Conservation (phyloP, 2,329 filamentous ascomycete species). For the Scedosporium minutisporum region DNA sequence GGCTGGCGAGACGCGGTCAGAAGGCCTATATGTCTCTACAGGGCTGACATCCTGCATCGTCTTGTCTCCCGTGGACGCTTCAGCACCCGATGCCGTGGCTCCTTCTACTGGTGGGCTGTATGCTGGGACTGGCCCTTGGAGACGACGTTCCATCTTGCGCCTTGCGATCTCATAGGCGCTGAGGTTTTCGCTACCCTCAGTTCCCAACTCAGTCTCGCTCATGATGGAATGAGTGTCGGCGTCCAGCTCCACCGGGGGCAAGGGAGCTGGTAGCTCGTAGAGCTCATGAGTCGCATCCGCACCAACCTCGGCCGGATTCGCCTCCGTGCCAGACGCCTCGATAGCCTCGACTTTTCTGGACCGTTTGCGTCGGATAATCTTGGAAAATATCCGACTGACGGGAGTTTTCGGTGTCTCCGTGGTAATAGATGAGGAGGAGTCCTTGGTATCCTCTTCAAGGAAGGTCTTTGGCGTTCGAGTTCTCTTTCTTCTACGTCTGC, state of each 20-base stretch:
- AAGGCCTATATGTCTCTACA: slow-evolving; percentile 23
- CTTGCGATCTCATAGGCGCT: slow-evolving; percentile 41
- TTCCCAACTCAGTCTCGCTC: slow-evolving; percentile 30
- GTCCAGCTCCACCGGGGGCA: slow-evolving; percentile 39
- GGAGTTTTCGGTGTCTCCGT: slow-evolving; percentile 24
- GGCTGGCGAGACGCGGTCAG: slow-evolving; percentile 16
- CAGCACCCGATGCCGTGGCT: slow-evolving; percentile 1
- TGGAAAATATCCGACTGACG: slow-evolving; percentile 31
- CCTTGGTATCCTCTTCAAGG: slow-evolving; percentile 24
- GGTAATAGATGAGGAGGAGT: slow-evolving; percentile 24
- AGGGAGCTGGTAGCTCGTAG: slow-evolving; percentile 40
- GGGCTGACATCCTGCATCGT: slow-evolving; percentile 22
- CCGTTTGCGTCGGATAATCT: slow-evolving; percentile 27
- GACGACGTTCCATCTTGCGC: slow-evolving; percentile 40
- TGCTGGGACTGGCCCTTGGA: slow-evolving; percentile 38
- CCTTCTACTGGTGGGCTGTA: slow-evolving; percentile 30
- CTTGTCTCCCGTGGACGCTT: slow-evolving; percentile 16
- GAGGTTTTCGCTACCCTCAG: slow-evolving; percentile 27
- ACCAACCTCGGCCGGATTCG: slow-evolving; percentile 23
- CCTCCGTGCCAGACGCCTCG: slow-evolving; percentile 16
- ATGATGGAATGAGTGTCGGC: slow-evolving; percentile 27
- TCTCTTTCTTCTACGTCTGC: slow-evolving; percentile 22
- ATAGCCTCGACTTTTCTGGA: slow-evolving; percentile 18
- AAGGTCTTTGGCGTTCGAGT: slow-evolving; percentile 4
- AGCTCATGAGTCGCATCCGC: slow-evolving; percentile 37